These are phyloP conservation scores for Carallia brachiata DNA, from an alignment of 345 rosid genomes.

Conservation along the genomic window DNA sequence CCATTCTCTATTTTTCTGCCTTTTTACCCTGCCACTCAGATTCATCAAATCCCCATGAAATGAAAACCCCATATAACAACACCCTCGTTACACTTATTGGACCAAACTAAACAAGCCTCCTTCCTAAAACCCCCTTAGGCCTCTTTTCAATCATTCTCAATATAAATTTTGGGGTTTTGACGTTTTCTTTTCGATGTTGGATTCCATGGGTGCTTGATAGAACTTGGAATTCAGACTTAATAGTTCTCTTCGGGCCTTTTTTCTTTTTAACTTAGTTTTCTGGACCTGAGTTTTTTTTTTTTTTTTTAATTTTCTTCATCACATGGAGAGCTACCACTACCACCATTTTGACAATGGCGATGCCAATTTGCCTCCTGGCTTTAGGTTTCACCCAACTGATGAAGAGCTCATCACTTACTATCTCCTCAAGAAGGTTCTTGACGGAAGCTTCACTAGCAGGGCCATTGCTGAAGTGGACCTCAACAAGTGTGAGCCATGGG, in stretches of 20 bases:
- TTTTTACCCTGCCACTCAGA: conserved; percentile 18
- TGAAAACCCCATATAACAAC: no score
- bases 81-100: no score
- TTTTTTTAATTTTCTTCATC: neutral
- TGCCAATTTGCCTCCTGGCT: conserved; percentile 76
- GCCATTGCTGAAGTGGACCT: conserved; percentile 91
- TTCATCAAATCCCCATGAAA: conserved; percentile 49
- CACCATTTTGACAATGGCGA: conserved; percentile 43
- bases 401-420: conserved; percentile 93
- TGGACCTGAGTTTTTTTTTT: neutral
- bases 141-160: no score
- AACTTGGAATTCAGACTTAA: no score
- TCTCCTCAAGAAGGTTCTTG: conserved; percentile 76
- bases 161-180: neutral
- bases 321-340: conserved; percentile 54
- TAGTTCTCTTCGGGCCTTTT: neutral
- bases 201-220: neutral
- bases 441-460: conserved; percentile 61
- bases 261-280: neutral
- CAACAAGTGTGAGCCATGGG: conserved; percentile 98
- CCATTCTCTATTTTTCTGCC: conserved; percentile 8
- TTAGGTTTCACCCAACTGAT: conserved; percentile 91
- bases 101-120: neutral
- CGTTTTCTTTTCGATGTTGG: neutral
- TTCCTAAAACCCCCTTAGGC: conserved; percentile 4